Conservation (phyloP, 2,329 filamentous ascomycete genomes). For the Thielaviopsis ethacetica region DNA sequence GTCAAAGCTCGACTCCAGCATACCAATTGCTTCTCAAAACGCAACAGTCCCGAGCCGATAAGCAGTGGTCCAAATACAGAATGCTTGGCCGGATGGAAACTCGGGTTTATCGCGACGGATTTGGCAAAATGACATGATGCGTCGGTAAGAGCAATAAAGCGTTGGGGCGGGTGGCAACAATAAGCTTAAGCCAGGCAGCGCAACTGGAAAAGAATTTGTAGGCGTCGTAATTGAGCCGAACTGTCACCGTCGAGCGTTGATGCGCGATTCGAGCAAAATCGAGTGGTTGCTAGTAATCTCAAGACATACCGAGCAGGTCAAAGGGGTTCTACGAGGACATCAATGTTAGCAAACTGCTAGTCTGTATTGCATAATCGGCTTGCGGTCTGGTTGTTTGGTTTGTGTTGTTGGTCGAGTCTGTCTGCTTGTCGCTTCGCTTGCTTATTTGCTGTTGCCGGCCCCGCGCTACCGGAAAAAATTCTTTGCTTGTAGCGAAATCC, state of each 20-base stretch:
- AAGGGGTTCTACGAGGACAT: conserved; percentile 61
- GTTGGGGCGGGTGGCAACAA: neutral
- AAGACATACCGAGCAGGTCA: conserved; percentile 82
- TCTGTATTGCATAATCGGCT: no score
- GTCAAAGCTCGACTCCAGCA: neutral
- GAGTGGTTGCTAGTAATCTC: conserved; percentile 8
- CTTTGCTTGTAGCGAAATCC: no score
- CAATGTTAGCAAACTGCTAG: conserved; percentile 9
- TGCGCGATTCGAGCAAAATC: conserved; percentile 5
- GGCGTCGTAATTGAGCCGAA: neutral
- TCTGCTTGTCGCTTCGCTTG: no score
- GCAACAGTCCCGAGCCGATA: neutral
- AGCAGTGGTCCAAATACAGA: neutral
- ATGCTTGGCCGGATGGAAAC: neutral
- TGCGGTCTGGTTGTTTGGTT: neutral
- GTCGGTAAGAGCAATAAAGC: neutral
- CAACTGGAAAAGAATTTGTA: neutral
- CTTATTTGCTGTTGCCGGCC: no score
- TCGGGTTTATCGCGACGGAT: neutral
- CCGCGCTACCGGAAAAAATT: neutral
- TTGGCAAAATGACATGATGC: neutral
- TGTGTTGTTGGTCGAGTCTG: neutral
- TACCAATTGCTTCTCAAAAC: neutral
- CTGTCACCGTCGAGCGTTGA: neutral
- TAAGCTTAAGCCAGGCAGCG: neutral